phyloP scores from a whole-genome alignment of 805 yeast genomes.

The Candida easanensis region DNA sequence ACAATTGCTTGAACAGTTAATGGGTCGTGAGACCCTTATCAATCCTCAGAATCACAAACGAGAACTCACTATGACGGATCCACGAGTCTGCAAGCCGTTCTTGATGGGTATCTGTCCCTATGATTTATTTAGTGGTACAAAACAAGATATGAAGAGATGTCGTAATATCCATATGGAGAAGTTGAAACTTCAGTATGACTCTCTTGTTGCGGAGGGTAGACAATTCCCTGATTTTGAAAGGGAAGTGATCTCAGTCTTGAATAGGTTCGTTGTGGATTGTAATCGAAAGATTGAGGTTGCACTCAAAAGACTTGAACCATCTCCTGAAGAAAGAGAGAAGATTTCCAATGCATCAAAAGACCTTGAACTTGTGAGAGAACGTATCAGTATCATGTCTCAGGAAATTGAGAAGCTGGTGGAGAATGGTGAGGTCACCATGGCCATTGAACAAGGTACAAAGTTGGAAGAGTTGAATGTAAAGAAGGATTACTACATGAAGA shows the following conservation, averaged over 20 bases:
- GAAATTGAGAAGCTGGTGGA: slow-evolving; percentile 56
- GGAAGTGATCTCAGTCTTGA: slow-evolving; percentile 45
- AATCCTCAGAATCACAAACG: slow-evolving; percentile 38
- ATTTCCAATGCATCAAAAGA: slow-evolving; percentile 53
- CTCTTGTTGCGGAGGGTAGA: slow-evolving; percentile 38
- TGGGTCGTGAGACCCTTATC: slow-evolving; percentile 56
- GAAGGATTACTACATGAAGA: slow-evolving; percentile 51
- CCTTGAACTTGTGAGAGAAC: slow-evolving; percentile 58
- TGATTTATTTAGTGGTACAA: slow-evolving; percentile 78
- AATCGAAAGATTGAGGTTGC: slow-evolving; percentile 64
- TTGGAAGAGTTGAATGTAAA: slow-evolving; percentile 44
- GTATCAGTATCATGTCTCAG: slow-evolving; percentile 63
- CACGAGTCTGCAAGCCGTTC: slow-evolving; percentile 73
- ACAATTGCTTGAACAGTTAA: slow-evolving; percentile 70
- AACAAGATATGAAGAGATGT: slow-evolving; percentile 79
- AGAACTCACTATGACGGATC: slow-evolving; percentile 45
- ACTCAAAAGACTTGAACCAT: slow-evolving; percentile 60
- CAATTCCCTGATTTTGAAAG: slow-evolving; percentile 44
- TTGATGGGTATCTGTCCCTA: slow-evolving; percentile 86
- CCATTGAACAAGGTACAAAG: slow-evolving; percentile 46
- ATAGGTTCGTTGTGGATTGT: slow-evolving; percentile 61
- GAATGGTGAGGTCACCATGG: slow-evolving; percentile 48
- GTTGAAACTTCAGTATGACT: slow-evolving; percentile 67
- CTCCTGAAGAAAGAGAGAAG: slow-evolving; percentile 68
- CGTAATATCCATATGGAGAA: slow-evolving; percentile 73